A percentile compares a stretch with the other conserved stretches of the same genome.
These are phyloP conservation scores for Ensete glaucum DNA, from an alignment of 176 grass and related monocot species.

Conservation along the genomic window DNA sequence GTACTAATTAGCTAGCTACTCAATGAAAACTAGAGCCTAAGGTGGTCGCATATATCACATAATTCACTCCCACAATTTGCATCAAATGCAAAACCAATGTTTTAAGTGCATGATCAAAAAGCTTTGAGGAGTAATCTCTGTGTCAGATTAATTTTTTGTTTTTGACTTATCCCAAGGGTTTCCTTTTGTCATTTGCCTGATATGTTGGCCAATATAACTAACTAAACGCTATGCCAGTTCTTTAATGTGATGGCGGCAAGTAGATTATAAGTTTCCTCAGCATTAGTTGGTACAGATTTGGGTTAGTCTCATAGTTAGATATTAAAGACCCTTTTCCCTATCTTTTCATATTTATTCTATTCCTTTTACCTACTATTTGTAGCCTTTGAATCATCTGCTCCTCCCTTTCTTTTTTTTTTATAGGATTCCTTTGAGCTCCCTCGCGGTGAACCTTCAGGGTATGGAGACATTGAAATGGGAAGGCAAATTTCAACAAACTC, in stretches of 20 bases:
- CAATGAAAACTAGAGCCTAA: too few relatives aligned
- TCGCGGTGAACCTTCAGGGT: slow-evolving; percentile 29
- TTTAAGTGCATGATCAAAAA: background rate
- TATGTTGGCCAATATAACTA: too few relatives aligned
- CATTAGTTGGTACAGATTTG: too few relatives aligned
- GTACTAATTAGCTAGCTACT: too few relatives aligned
- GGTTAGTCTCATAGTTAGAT: too few relatives aligned
- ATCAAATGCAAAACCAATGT: background rate
- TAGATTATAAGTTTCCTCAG: too few relatives aligned
- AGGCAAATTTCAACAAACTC: slow-evolving; percentile 33
- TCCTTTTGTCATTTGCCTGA: too few relatives aligned
- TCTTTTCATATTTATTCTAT: background rate
- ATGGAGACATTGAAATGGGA: slow-evolving; percentile 67
- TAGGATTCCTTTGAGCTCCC: slow-evolving; percentile 62
- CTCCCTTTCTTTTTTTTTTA: background rate
- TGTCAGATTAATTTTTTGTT: background rate
- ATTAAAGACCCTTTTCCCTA: too few relatives aligned
- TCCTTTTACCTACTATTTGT: background rate
- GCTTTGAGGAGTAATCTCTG: background rate
- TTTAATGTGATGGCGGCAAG: too few relatives aligned
- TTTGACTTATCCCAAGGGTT: background rate
- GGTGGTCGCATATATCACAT: too few relatives aligned
- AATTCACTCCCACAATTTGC: too few relatives aligned
- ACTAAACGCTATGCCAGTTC: too few relatives aligned
- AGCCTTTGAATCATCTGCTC: background rate